A percentile compares a stretch with the other conserved stretches of the same genome.
These are phyloP conservation scores for Zizania palustris DNA, from an alignment of 202 grass and related monocot genomes.

Conservation along the genomic window DNA sequence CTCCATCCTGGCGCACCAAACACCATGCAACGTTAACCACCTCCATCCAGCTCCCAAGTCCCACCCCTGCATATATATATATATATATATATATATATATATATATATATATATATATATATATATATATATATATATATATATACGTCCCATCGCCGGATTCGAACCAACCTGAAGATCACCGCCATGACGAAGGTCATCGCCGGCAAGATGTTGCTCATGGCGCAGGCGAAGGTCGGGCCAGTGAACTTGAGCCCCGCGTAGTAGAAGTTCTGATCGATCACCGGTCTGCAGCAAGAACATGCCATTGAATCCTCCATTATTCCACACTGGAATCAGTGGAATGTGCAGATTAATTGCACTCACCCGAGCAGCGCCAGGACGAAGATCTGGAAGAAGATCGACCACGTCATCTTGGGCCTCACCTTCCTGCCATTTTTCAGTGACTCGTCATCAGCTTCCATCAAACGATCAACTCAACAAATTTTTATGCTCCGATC, in stretches of 20 bases:
- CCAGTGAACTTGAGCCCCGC: constrained; percentile 66
- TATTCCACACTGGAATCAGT: too few species aligned
- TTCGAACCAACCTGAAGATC: constrained; percentile 54
- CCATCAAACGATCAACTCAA: background rate
- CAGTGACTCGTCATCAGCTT: background rate
- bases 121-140: too few species aligned
- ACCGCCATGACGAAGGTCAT: constrained; percentile 84
- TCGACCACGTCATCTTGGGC: constrained; percentile 62
- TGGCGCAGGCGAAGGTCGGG: constrained; percentile 76
- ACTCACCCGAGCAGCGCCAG: constrained; percentile 68
- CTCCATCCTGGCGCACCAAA: constrained; percentile 67
- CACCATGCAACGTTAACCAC: background rate
- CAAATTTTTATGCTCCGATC: background rate
- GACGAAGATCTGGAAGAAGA: constrained; percentile 78
- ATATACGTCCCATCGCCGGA: too few species aligned
- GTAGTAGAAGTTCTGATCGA: constrained; percentile 97
- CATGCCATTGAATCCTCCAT: background rate
- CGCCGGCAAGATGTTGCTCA: constrained; percentile 90
- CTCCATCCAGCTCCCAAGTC: background rate
- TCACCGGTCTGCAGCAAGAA: constrained; percentile 66
- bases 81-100: too few species aligned
- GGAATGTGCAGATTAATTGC: background rate
- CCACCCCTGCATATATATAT: background rate
- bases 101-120: too few species aligned
- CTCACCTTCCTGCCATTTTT: constrained; percentile 55